These are phyloP conservation scores for Galeopsis tetrahit DNA, from an alignment of 257 asterid species.

Conservation along the genomic window DNA sequence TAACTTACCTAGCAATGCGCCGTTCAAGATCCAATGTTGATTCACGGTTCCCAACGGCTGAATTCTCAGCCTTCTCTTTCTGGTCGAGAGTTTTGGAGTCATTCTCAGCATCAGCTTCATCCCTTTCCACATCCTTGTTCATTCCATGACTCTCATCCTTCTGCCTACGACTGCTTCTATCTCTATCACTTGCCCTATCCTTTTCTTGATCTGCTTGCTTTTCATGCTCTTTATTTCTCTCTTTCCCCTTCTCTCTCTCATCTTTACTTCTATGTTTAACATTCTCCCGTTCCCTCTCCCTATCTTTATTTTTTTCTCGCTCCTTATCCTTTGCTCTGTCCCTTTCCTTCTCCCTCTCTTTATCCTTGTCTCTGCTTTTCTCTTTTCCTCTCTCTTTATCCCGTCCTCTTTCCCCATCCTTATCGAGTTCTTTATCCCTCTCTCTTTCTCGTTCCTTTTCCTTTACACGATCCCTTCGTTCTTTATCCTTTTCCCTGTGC, in stretches of 20 bases:
- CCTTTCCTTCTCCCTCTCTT: slow-evolving; percentile 62
- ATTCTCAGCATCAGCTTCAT: slow-evolving; percentile 48
- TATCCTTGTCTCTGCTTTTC: slow-evolving; percentile 59
- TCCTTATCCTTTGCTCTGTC: slow-evolving; percentile 56
- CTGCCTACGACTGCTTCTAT: slow-evolving; percentile 55
- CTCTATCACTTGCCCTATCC: slow-evolving; percentile 69
- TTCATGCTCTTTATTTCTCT: slow-evolving; percentile 65
- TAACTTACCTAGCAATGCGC: slow-evolving; percentile 77
- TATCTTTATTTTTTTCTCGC: slow-evolving; percentile 50
- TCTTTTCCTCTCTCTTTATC: slow-evolving; percentile 63
- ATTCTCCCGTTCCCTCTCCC: slow-evolving; percentile 59
- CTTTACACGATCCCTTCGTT: slow-evolving; percentile 59
- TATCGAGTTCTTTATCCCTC: slow-evolving; percentile 52
- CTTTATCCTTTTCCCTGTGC: slow-evolving; percentile 66
- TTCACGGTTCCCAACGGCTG: slow-evolving; percentile 40
- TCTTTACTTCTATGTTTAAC: slow-evolving; percentile 60
- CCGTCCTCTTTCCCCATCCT: slow-evolving; percentile 46
- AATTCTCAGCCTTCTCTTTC: slow-evolving; percentile 45
- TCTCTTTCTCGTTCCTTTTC: slow-evolving; percentile 61
- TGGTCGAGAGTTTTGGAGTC: slow-evolving; percentile 45
- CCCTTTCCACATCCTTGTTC: slow-evolving; percentile 56
- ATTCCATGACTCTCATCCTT: slow-evolving; percentile 62
- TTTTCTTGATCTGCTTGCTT: slow-evolving; percentile 62
- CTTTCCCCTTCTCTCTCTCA: slow-evolving; percentile 74
- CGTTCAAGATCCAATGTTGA: slow-evolving; percentile 57